A percentile compares a stretch with the other conserved stretches of the same genome.
Evolutionary conservation across 306 rosid genomes (phyloP).

Genomic region (Begonia fuchsioides): DNA sequence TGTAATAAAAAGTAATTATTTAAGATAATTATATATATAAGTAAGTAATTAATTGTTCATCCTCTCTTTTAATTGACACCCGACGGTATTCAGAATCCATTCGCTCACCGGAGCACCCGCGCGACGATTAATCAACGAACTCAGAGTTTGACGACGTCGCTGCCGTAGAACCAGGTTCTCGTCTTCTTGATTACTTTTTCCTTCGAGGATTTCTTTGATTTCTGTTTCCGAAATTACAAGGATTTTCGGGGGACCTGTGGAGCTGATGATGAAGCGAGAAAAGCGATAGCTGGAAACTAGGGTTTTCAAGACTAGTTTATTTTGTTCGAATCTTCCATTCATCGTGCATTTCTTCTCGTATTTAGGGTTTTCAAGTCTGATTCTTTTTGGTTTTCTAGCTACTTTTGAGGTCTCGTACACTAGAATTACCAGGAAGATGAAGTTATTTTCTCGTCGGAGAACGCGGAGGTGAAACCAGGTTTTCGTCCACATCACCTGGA

Average conservation of each 20-base stretch:
- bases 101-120: slow-evolving; percentile 8
- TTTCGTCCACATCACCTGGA: slow-evolving; percentile 17
- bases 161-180: slow-evolving; percentile 4
- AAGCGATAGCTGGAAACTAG: no score
- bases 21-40: no score
- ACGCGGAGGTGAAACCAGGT: background rate
- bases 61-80: no score
- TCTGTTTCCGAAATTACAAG: no score
- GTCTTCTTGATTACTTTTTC: slow-evolving; percentile 5
- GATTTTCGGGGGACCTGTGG: no score
- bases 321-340: background rate
- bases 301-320: no score
- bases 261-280: no score
- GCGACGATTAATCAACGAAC: slow-evolving; percentile 4
- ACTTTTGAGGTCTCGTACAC: background rate
- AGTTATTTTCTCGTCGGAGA: background rate
- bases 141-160: background rate
- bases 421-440: slow-evolving; percentile 3
- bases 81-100: background rate
- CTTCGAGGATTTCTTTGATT: background rate
- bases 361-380: slow-evolving; percentile 4
- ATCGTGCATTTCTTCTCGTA: background rate
- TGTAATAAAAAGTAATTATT: no score
- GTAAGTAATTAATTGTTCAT: no score
- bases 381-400: slow-evolving; percentile 9